A percentile compares a stretch with the other conserved stretches of the same genome.
These are phyloP conservation scores for Leucogyrophana mollusca DNA, from an alignment of 768 basidiomycete genomes.

Conservation along the genomic window DNA sequence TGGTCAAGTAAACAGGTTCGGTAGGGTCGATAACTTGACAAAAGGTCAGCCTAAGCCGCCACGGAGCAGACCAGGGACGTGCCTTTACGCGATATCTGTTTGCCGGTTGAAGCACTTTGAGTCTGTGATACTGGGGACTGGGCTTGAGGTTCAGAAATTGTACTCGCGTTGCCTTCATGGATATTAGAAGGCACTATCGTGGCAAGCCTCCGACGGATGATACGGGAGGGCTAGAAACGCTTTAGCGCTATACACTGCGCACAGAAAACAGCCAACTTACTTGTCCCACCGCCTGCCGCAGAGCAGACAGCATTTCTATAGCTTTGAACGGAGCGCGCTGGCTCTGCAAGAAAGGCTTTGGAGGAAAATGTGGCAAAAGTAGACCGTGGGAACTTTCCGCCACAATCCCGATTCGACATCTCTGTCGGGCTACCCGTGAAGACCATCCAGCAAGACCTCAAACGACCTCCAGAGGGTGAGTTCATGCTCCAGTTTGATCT, in stretches of 20 bases:
- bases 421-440: constrained; percentile 6
- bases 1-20: constrained; percentile 56
- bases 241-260: not conserved
- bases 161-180: not conserved
- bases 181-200: constrained; percentile 4
- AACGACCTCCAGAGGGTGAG: constrained; percentile 40
- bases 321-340: too few species aligned
- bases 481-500: constrained; percentile 14
- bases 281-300: constrained; percentile 14
- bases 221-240: not conserved
- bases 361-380: constrained; percentile 16
- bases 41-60: constrained; percentile 7
- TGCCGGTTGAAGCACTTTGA: not conserved
- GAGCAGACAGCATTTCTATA: constrained; percentile 19
- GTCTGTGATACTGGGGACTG: not conserved
- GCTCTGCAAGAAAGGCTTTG: not conserved
- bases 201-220: constrained; percentile 12
- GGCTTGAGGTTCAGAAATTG: too few species aligned
- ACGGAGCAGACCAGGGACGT: constrained; percentile 6
- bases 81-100: constrained; percentile 14
- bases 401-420: not conserved
- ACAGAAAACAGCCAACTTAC: constrained; percentile 4
- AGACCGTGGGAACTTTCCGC: constrained; percentile 22
- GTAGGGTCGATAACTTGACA: constrained; percentile 35
- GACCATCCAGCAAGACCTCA: constrained; percentile 23